Evolutionary conservation across 163 green algal genomes (phyloP), one percentile per base, ranked within the genome.

Genomic region (Volvox carteri): DNA sequence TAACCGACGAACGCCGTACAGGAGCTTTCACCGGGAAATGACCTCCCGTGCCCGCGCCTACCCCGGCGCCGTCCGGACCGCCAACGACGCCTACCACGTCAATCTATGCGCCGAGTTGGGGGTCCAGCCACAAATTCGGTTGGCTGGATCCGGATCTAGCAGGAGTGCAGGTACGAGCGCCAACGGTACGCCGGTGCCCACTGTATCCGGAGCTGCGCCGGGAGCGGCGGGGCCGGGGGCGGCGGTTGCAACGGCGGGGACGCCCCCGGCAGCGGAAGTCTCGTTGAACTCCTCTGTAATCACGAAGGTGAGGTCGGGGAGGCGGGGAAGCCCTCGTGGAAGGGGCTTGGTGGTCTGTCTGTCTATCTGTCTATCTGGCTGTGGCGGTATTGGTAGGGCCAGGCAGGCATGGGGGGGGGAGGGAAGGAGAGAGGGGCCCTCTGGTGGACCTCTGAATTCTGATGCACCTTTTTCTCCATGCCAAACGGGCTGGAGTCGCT

Each of bases 41-140:
- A 81, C 74, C 0, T 30, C 77, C 46, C 25, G 90, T 7, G 92
- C 90, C 7, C 75, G 74, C 8, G 70, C 65, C 35, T 89, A 94
- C 86, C 93, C 93, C 12, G 39, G 19, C n/a, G 39, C 35, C 35
- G 74, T 95, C 33, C 68, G 41, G 1, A 19, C 80, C 62, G 72
- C 79, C 60, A 83, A 90, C 41, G 70, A 89, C n/a, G 41, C 72
- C 30, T 93, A 95, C 74, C 74, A 85, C 68, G 33, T 88, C 28
- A 35, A 39, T 4, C 78, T 95, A 1, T 93, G 92, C 72, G 65
- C 28, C 6, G 33, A 89, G 54, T 39, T 94, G 72, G 78, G 87
- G 72, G 85, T 94, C 16, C 44, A 91, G 65, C 62, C 90, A 14
- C 75, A 85, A 35, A 54, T 33, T 5, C 23, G 25, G 21, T 11